Conservation (phyloP, 75 land plant species). For the Adiantum capillusveneris region DNA sequence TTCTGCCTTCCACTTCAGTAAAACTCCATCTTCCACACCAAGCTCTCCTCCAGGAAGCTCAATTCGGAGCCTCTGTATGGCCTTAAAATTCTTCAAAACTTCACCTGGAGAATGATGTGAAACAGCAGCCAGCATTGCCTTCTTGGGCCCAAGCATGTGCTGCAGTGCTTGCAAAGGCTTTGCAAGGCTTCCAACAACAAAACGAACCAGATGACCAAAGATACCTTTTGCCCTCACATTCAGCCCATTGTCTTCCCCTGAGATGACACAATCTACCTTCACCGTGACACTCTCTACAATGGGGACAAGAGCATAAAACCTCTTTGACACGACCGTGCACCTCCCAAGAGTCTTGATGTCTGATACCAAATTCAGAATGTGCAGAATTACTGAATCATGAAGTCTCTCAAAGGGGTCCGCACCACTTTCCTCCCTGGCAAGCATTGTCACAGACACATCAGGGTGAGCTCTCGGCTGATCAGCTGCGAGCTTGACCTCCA, state of each 20-base stretch:
- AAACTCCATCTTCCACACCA: conserved; percentile 36
- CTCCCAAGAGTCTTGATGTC: conserved; percentile 23
- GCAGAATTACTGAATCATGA: conserved; percentile 20
- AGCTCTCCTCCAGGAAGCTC: conserved; percentile 34
- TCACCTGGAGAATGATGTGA: conserved; percentile 60
- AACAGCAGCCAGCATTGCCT: conserved; percentile 34
- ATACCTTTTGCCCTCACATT: conserved; percentile 20
- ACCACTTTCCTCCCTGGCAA: no score
- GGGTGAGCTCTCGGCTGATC: no score
- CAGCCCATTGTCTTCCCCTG: conserved; percentile 15
- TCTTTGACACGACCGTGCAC: conserved; percentile 24
- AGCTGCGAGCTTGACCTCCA: no score
- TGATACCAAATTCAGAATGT: conserved; percentile 17
- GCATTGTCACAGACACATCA: no score
- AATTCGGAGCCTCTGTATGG: conserved; percentile 38
- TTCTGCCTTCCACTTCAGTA: conserved; percentile 53
- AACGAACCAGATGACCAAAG: conserved; percentile 30
- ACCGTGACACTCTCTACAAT: conserved; percentile 24
- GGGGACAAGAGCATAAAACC: conserved; percentile 16
- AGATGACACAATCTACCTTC: conserved; percentile 30
- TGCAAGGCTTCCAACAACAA: conserved; percentile 36
- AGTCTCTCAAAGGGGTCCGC: conserved; percentile 19
- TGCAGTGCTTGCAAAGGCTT: conserved; percentile 41
- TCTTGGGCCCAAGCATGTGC: conserved; percentile 42
- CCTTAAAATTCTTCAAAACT: conserved; percentile 46